Evolutionary conservation across 2,329 filamentous ascomycete species (phyloP), one percentile per base, ranked within the genome.

Genomic region (Falciphora oryzae): DNA sequence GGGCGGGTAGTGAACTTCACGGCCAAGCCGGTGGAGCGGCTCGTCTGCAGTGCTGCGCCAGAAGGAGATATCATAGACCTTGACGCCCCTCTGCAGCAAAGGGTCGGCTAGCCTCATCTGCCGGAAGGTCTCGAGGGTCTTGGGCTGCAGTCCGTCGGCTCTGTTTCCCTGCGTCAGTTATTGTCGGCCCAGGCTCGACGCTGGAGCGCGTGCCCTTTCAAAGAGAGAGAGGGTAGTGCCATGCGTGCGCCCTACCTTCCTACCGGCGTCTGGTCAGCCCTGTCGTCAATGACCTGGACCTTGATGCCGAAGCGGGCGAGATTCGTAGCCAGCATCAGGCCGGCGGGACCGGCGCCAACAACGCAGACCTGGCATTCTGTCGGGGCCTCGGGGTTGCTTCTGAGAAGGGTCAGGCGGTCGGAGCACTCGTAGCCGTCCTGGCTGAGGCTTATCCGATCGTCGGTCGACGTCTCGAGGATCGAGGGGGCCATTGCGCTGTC

Each of bases 101-200:
- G 84, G 79, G 67, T 91, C 88, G n/a, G 85, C 87, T n/a, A 92
- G 76, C 44, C 88, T 81, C 79, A 92, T 86, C 75, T 91, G 89
- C 67, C 85, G 84, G 70, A 92, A 84, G 0, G 89, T 92, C 77
- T 92, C 89, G 70, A 93, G 90, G 1, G 89, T 89, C 76, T 92
- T 92, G 59, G 89, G 89, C 71, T 92, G 89, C 63, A 92, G 78
- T 57, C 89, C 89, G 73, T 92, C 90, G 67, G 89, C 89, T 73
- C 81, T 83, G 70, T 50, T 29, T 57, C 56, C 56, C n/a, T 8
- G 14, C 53, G 11, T 62, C 16, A 53, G 16, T 61, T 18, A 28
- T 13, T 61, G n/a, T 61, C 25, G 18, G 25, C 70, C 64, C 50
- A 57, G n/a, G 70, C 70, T 85, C 82, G 68, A 64, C n/a, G 32